Conservation (phyloP, 805 yeast species). For the Kuraishia cidri region DNA sequence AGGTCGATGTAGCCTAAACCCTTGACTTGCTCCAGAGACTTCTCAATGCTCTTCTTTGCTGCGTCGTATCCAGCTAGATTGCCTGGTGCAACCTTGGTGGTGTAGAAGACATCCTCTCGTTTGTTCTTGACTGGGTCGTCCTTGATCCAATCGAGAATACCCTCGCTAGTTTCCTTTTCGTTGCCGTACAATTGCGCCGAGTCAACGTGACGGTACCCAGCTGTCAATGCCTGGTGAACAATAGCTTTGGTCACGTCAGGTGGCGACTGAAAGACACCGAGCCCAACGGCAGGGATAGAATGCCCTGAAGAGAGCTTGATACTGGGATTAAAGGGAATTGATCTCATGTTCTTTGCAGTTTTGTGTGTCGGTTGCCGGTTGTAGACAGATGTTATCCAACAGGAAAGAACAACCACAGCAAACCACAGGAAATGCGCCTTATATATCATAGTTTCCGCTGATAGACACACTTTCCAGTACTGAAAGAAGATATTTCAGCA, state of each 20-base stretch:
- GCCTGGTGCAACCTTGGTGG: constrained; percentile 28
- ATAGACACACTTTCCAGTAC: no score
- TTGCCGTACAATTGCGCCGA: constrained; percentile 62
- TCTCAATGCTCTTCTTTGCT: constrained; percentile 29
- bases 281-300: constrained; percentile 46
- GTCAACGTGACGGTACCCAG: constrained; percentile 71
- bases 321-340: no score
- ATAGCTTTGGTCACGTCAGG: constrained; percentile 25
- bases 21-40: constrained; percentile 21
- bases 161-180: constrained; percentile 53
- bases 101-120: constrained; percentile 28
- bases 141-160: constrained; percentile 34
- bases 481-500: no score
- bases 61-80: constrained; percentile 31
- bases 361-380: no score
- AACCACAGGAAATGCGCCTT: no score
- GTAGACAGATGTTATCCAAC: no score
- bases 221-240: constrained; percentile 46
- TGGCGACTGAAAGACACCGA: constrained; percentile 43
- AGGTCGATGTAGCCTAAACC: constrained; percentile 43
- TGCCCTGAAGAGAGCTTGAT: constrained; percentile 32
- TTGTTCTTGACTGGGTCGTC: constrained; percentile 26
- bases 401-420: no score
- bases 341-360: no score
- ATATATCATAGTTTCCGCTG: no score